Evolutionary conservation across 257 asterid species (phyloP), one percentile per base, ranked within the genome.

Genomic region (Fraxinus quadrangulata): DNA sequence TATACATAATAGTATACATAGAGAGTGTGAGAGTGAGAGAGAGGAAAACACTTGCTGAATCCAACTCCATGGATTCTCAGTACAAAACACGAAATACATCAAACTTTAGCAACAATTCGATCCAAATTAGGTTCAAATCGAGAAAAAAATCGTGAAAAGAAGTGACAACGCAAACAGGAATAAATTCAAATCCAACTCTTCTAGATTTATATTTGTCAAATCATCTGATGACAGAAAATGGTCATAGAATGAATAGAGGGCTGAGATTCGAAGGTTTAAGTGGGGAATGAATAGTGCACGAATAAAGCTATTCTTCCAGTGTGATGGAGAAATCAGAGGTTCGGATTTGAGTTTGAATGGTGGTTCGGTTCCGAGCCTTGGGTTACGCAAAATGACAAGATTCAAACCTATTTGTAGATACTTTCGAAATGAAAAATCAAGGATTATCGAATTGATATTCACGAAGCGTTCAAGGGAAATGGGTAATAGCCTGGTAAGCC

Each of bases 381-480:
- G 82, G 79, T 76, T 39, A 30, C 23, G 89, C 16, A 84, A 28
- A 71, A 80, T 39, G 95, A 89, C 97, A 88, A 88, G 80, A 77
- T 88, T 83, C 92, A 86, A 88, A 83, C 85, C 92, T 81, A 87
- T 36, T 80, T 75, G 83, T 85, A 83, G 70, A 66, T 74, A 80
- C 81, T 73, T 75, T 34, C 49, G 39, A 3, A 36, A 3, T 36
- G 39, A 36, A 36, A 36, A 36, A 34, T 3, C 37, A 34, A 34
- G n/a, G n/a, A n/a, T n/a, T n/a, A n/a, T 7, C 8, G 45, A 39
- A 39, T 8, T 39, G 45, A 39, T 2, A 5, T 39, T 10, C 12
- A 39, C 45, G 45, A 7, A 12, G 45, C 12, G 45, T 39, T 39
- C 12, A 39, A 39, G 1, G 13, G 12, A 39, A 39, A 39, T 39